Conservation (phyloP, 805 yeast genomes). For the Barnettozyma salicaria region DNA sequence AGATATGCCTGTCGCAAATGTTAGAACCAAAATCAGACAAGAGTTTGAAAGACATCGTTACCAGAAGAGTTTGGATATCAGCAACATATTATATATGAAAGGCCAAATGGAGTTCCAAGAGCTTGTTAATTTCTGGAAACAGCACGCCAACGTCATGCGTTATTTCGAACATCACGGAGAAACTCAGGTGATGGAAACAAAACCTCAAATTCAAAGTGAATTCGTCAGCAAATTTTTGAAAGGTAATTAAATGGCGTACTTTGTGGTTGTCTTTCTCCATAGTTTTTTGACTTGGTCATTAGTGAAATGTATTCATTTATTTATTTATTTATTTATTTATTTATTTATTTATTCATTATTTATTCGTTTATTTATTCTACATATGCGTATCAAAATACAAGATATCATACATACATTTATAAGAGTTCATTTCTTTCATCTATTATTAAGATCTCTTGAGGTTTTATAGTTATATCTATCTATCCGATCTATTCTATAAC, state of each 20-base stretch:
- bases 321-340: conserved; percentile 6
- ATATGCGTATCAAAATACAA: too few species aligned
- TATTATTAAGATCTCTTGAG: too few species aligned
- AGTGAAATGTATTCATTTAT: conserved; percentile 10
- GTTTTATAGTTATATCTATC: too few species aligned
- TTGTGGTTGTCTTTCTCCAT: too few species aligned
- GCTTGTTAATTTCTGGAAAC: conserved; percentile 85
- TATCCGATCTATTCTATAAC: neutral
- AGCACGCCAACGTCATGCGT: conserved; percentile 76
- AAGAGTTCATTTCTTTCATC: too few species aligned
- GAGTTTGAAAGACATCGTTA: conserved; percentile 83
- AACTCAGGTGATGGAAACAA: conserved; percentile 37
- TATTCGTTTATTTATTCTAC: too few species aligned
- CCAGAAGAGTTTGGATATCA: conserved; percentile 57
- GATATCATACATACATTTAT: too few species aligned
- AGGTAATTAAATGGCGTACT: conserved; percentile 37
- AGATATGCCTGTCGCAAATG: conserved; percentile 71
- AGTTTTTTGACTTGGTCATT: conserved; percentile 7
- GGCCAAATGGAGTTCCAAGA: conserved; percentile 92
- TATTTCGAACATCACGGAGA: conserved; percentile 65
- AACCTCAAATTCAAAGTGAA: conserved; percentile 41
- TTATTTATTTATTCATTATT: too few species aligned
- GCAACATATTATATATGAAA: conserved; percentile 67
- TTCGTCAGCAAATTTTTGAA: conserved; percentile 72
- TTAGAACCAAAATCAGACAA: conserved; percentile 80